phyloP scores from a whole-genome alignment of 2,329 filamentous ascomycete genomes.

The Stylonectria norvegica region DNA sequence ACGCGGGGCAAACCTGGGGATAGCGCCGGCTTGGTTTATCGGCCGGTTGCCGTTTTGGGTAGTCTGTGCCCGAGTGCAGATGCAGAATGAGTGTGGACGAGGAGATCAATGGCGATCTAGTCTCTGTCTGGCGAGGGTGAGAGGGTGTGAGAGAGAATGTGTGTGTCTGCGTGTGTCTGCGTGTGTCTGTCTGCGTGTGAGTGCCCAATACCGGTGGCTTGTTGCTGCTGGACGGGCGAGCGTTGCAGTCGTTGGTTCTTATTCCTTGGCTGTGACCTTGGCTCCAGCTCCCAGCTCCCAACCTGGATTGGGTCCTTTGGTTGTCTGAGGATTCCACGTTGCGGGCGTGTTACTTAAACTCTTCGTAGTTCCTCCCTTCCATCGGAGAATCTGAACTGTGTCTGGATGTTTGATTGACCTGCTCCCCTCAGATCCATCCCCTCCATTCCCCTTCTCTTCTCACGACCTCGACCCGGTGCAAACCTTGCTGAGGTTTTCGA shows the following conservation, averaged over 20 bases:
- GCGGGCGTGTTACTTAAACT: constrained; percentile 28
- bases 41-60: constrained; percentile 25
- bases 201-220: neutral
- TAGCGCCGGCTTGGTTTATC: constrained; percentile 17
- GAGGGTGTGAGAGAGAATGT: constrained; percentile 7
- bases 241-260: no score
- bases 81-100: constrained; percentile 23
- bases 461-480: constrained; percentile 6
- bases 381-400: constrained; percentile 3
- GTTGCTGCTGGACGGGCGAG: no score
- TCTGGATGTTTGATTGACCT: constrained; percentile 15
- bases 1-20: constrained; percentile 30
- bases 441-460: constrained; percentile 11
- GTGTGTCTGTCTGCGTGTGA: constrained; percentile 5
- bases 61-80: constrained; percentile 23
- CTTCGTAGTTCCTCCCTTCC: constrained; percentile 12
- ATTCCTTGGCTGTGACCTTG: no score
- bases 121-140: constrained; percentile 13
- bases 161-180: constrained; percentile 11
- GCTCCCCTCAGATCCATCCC: no score
- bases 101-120: constrained; percentile 25
- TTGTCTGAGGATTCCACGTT: no score
- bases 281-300: no score
- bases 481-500: constrained; percentile 2
- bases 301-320: no score